phyloP scores from a whole-genome alignment of 345 rosid genomes.

The Sisymbrium irio region DNA sequence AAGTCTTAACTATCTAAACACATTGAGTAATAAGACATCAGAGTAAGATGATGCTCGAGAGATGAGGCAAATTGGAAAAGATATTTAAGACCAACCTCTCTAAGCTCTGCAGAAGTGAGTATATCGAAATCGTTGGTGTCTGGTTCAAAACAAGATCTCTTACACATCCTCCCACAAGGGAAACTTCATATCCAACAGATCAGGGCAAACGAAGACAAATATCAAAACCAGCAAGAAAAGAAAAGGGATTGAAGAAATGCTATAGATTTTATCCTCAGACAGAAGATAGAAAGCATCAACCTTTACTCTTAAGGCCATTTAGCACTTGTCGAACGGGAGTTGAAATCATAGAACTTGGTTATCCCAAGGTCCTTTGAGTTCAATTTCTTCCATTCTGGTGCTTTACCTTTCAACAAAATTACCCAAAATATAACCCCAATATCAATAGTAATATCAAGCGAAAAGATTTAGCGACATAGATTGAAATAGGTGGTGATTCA shows the following conservation, averaged over 20 bases:
- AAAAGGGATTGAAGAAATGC: neutral
- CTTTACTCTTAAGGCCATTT: conserved; percentile 51
- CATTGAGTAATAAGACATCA: neutral
- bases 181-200: conserved; percentile 66
- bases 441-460: too few relatives aligned
- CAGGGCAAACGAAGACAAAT: neutral
- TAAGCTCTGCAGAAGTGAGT: conserved; percentile 77
- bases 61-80: neutral
- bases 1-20: conserved; percentile 42
- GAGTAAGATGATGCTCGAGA: neutral
- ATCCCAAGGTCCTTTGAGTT: conserved; percentile 50
- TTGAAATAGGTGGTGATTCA: neutral
- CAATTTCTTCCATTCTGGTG: conserved; percentile 44
- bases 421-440: too few relatives aligned
- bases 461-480: neutral
- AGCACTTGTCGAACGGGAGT: conserved; percentile 43
- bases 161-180: conserved; percentile 93
- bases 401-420: conserved; percentile 24
- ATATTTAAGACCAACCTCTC: conserved; percentile 45
- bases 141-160: conserved; percentile 79
- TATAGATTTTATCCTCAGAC: neutral
- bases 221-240: neutral
- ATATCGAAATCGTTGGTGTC: conserved; percentile 77
- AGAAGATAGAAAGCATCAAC: conserved; percentile 19
- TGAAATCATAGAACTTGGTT: conserved; percentile 39